Conservation (phyloP, 371 early-diverging fungal species). For the Basidiobolus heterosporus region DNA sequence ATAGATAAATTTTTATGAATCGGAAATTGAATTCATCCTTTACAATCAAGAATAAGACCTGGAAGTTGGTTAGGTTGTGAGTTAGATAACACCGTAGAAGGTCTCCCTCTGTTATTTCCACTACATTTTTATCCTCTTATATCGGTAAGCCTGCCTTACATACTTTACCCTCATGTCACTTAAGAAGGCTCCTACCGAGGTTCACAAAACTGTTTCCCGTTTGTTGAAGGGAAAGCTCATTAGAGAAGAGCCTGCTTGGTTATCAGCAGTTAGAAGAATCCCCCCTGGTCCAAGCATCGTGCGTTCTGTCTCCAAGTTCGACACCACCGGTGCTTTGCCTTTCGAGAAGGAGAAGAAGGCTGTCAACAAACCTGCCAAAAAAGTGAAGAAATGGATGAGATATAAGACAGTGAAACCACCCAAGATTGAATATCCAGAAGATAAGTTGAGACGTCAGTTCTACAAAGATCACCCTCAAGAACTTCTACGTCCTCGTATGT, state of each 20-base stretch:
- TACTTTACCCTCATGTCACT: not conserved
- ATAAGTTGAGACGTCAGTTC: constrained; percentile 59
- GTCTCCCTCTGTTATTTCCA: too few species aligned
- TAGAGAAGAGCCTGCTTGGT: constrained; percentile 41
- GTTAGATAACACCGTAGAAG: too few species aligned
- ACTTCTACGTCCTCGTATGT: constrained; percentile 39
- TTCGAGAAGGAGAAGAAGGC: constrained; percentile 10
- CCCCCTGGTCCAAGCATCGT: constrained; percentile 50
- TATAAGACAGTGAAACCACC: constrained; percentile 33
- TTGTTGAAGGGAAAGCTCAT: constrained; percentile 33
- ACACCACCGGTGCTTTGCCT: constrained; percentile 9
- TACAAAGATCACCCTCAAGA: constrained; percentile 83
- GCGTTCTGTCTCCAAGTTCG: constrained; percentile 21
- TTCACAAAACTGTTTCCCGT: constrained; percentile 24
- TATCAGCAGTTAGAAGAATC: constrained; percentile 27
- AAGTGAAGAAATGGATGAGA: constrained; percentile 5
- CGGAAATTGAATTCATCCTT: too few species aligned
- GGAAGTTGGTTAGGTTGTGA: too few species aligned
- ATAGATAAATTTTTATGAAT: too few species aligned
- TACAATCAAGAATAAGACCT: too few species aligned
- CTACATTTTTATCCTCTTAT: too few species aligned
- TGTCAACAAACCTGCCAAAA: constrained; percentile 1
- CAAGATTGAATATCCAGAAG: constrained; percentile 74
- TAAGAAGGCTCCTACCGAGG: constrained; percentile 1
- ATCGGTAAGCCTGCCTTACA: too few species aligned